phyloP scores from a whole-genome alignment of 73 alveolate species.

The Breviolum minutum region DNA sequence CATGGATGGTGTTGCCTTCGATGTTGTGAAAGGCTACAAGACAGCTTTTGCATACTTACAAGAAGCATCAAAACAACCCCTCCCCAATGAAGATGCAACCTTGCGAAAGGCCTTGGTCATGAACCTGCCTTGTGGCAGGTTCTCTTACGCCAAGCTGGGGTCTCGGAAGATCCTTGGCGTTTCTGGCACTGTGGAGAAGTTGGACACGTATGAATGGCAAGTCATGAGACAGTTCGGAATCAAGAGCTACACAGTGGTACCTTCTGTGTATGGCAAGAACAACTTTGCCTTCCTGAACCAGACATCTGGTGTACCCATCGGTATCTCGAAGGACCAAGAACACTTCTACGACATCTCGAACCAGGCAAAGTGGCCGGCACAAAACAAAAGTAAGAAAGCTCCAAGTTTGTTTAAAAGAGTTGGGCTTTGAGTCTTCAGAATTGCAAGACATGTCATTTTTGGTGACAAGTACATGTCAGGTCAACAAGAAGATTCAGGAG shows the following conservation, averaged over 20 bases:
- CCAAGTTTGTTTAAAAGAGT: neutral
- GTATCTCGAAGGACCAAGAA: neutral
- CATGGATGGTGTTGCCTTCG: slow-evolving; percentile 90
- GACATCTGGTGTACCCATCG: slow-evolving; percentile 25
- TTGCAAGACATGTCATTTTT: neutral
- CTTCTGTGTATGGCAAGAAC: slow-evolving; percentile 95
- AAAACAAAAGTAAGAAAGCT: neutral
- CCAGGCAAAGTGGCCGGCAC: slow-evolving; percentile 6
- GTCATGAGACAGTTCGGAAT: slow-evolving; percentile 56
- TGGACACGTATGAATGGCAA: slow-evolving; percentile 42
- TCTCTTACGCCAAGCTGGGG: slow-evolving; percentile 35
- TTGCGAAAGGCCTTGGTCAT: slow-evolving; percentile 15
- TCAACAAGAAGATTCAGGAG: slow-evolving; percentile 12
- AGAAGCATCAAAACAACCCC: slow-evolving; percentile 26
- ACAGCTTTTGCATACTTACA: slow-evolving; percentile 96
- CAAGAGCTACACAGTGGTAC: slow-evolving; percentile 60
- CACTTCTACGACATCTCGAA: neutral
- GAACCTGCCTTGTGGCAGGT: slow-evolving; percentile 62
- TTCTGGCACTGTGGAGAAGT: slow-evolving; percentile 93
- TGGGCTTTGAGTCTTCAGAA: too few relatives aligned
- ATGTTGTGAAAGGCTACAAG: slow-evolving; percentile 95
- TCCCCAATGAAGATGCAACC: neutral
- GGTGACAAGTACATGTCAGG: neutral
- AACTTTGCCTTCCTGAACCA: slow-evolving; percentile 38
- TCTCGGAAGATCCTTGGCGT: slow-evolving; percentile 95